Evolutionary conservation across 345 rosid species (phyloP).

Genomic region (Adansonia digitata): DNA sequence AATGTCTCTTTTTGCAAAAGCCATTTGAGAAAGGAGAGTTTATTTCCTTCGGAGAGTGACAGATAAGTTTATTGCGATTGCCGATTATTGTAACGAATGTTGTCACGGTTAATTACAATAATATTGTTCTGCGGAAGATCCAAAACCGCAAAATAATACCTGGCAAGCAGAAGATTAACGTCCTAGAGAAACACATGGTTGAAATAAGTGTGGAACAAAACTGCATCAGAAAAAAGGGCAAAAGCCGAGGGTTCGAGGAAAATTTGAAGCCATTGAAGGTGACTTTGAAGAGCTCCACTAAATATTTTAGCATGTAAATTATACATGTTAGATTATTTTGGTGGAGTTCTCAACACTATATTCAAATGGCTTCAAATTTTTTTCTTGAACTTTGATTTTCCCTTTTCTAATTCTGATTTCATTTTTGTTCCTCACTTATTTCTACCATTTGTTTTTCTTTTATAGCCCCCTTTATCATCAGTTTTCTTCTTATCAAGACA

Average conservation of each 20-base stretch:
- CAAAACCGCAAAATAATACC: too few species aligned
- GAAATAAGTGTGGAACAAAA: background rate
- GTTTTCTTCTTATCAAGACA: background rate
- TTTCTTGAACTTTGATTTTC: background rate
- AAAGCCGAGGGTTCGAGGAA: background rate
- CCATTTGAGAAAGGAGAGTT: too few species aligned
- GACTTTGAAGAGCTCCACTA: background rate
- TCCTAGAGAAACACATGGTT: background rate
- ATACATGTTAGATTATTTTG: background rate
- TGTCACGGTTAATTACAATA: too few species aligned
- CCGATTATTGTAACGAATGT: too few species aligned
- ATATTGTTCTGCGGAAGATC: too few species aligned
- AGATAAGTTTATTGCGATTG: too few species aligned
- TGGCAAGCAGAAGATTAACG: background rate
- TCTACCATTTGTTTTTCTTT: background rate
- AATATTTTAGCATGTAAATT: background rate
- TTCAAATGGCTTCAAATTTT: background rate
- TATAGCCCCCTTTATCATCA: background rate
- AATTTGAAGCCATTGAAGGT: background rate
- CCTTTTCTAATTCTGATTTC: background rate
- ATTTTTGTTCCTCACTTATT: slow-evolving; percentile 1
- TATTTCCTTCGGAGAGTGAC: too few species aligned
- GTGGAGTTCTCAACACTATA: background rate
- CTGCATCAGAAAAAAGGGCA: background rate
- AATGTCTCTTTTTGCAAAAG: too few species aligned